Base-by-base conservation (phyloP, 192 early-diverging fungal species). In the Endogone sp. region DNA sequence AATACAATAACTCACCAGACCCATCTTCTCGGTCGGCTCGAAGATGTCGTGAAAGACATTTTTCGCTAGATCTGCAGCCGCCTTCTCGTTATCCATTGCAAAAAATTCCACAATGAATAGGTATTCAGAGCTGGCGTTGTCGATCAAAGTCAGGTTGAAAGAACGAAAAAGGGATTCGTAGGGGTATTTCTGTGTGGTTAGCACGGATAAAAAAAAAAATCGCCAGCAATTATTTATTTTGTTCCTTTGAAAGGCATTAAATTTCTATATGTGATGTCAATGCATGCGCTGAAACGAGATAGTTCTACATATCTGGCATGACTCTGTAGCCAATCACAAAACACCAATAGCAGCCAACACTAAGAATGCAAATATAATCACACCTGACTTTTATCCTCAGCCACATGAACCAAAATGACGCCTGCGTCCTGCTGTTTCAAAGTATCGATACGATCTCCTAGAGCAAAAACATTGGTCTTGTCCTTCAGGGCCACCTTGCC, bases 61-160 rank as follows among this genome's bases (percentile, higher is more conserved):
- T 55, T 84, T 83, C 22, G 89, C 84, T 67, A 86, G 80, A 30
- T 91, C 88, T 6, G 82, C 79, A 4, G 84, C 81, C 57, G 78
- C 84, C 68, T 88, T 87, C 4, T 86, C 87, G 71, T 83, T 83
- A 60, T 87, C 82, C 22, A 86, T 87, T 44, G 89, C 81, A 75
- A 99, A 98, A 81, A 96, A 99, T 69, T 96, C 93, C 54, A 86
- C 79, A 54, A 90, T 86, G 68, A 99, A 99, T 32, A 94, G 81
- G 75, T 98, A 98, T 78, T 99, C 97, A 9, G 93, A 91, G 57
- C 89, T 92, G 3, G 96, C 94, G 70, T 98, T 97, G 81, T 99
- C 97, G 60, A 93, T 89, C 59, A 99, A 74, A 22, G 96, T 89
- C 64, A 96, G 82, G 63, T 92, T 93, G 80, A 93, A 89, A 72